Conservation (phyloP, 805 yeast genomes). For the Yamadazyma philogaea region DNA sequence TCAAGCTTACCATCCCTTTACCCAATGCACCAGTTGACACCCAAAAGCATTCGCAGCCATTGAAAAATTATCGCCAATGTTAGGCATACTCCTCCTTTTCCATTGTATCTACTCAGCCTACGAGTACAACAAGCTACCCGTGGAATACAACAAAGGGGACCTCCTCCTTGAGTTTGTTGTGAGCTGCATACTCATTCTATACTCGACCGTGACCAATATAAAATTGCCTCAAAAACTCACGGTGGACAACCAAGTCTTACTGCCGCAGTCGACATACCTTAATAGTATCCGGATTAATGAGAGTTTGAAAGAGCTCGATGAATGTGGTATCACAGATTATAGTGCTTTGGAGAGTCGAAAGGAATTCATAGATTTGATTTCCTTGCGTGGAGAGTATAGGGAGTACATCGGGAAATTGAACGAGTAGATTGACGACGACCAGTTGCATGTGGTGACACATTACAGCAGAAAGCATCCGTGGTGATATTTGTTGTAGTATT, state of each 20-base stretch:
- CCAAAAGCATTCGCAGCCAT: not conserved
- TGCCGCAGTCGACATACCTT: constrained; percentile 28
- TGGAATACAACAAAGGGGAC: constrained; percentile 27
- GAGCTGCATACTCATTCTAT: constrained; percentile 43
- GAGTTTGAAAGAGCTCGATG: constrained; percentile 48
- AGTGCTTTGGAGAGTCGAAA: constrained; percentile 43
- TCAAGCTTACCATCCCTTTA: too few species aligned
- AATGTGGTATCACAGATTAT: constrained; percentile 42
- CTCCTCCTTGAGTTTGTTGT: constrained; percentile 49
- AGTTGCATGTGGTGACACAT: too few species aligned
- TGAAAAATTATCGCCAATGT: constrained; percentile 2
- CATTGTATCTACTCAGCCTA: constrained; percentile 57
- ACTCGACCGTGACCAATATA: constrained; percentile 29
- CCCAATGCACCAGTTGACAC: too few species aligned
- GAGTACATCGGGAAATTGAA: constrained; percentile 30
- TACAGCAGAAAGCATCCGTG: too few species aligned
- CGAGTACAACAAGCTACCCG: constrained; percentile 43
- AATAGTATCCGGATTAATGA: constrained; percentile 45
- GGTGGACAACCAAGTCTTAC: constrained; percentile 19
- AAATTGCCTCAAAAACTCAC: constrained; percentile 1
- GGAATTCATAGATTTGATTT: constrained; percentile 48
- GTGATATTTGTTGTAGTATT: too few species aligned
- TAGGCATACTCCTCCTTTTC: constrained; percentile 19
- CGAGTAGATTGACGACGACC: constrained; percentile 5
- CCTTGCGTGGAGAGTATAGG: constrained; percentile 44